Conservation (phyloP, 345 rosid species). For the Moricandia arvensis region DNA sequence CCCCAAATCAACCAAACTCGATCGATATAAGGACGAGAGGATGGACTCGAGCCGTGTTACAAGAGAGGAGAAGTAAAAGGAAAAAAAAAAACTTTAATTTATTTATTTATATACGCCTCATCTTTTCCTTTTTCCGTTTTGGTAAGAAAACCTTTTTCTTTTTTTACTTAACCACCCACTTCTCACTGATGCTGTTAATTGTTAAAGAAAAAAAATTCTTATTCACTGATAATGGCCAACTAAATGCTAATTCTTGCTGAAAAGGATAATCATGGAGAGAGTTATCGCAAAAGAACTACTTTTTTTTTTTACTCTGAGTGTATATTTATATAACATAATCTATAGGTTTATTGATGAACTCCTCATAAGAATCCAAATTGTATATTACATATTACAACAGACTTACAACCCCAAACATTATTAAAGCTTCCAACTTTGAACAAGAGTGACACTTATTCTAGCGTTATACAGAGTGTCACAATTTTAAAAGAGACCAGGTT, state of each 20-base stretch:
- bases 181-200: background rate
- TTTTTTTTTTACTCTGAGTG: too few relatives aligned
- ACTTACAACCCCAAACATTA: background rate
- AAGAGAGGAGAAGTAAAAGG: background rate
- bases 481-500: conserved; percentile 29
- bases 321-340: background rate
- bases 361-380: too few relatives aligned
- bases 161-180: background rate
- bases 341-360: background rate
- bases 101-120: background rate
- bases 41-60: conserved; percentile 1
- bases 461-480: conserved; percentile 5
- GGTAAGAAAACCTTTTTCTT: background rate
- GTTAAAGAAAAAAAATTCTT: background rate
- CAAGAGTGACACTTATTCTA: conserved; percentile 21
- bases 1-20: background rate
- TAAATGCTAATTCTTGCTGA: background rate
- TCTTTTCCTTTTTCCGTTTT: background rate
- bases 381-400: background rate
- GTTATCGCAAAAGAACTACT: background rate
- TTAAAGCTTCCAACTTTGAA: conserved; percentile 46
- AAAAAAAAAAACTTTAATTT: background rate
- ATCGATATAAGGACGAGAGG: conserved; percentile 25
- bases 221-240: background rate
- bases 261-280: background rate